These are phyloP conservation scores for Tolypocladium ovalisporum DNA, from an alignment of 2,329 filamentous ascomycete genomes.

Conservation along the genomic window DNA sequence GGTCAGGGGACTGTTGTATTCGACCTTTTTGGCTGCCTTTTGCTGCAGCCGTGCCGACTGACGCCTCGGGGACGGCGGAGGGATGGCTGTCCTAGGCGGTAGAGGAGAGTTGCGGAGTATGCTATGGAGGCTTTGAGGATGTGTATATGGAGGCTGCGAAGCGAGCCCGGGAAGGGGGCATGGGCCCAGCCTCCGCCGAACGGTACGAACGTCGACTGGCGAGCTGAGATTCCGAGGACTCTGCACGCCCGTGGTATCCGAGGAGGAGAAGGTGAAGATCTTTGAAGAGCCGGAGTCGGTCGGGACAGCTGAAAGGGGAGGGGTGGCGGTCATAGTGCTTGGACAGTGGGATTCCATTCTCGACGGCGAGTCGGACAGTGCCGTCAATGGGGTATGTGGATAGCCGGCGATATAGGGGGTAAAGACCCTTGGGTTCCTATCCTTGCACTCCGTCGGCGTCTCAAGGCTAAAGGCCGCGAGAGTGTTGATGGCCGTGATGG, in stretches of 20 bases:
- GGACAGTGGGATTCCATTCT: slow-evolving; percentile 36
- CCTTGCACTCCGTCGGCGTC: slow-evolving; percentile 19
- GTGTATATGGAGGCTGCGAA: slow-evolving; percentile 37
- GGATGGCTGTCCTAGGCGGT: slow-evolving; percentile 37
- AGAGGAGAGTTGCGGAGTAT: slow-evolving; percentile 58
- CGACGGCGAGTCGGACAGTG: slow-evolving; percentile 36
- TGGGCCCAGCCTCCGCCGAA: slow-evolving; percentile 3
- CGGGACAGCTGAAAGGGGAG: slow-evolving; percentile 43
- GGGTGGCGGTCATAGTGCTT: slow-evolving; percentile 48
- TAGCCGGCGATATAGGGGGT: slow-evolving; percentile 35
- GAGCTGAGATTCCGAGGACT: background rate
- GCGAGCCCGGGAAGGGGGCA: background rate
- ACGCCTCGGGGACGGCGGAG: slow-evolving; percentile 41
- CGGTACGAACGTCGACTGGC: slow-evolving; percentile 8
- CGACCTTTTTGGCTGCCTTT: slow-evolving; percentile 43
- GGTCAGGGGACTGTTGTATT: slow-evolving; percentile 51
- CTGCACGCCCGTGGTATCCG: slow-evolving; percentile 16
- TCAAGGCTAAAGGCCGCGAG: slow-evolving; percentile 18
- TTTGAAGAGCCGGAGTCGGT: slow-evolving; percentile 29
- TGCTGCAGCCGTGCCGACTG: slow-evolving; percentile 44
- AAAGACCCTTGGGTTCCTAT: slow-evolving; percentile 21
- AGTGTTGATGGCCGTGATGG: slow-evolving; percentile 38
- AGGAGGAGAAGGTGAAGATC: slow-evolving; percentile 35
- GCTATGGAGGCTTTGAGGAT: slow-evolving; percentile 47
- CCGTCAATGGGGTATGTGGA: slow-evolving; percentile 44